A percentile compares a stretch with the other conserved stretches of the same genome.
phyloP scores from a whole-genome alignment of 2,329 filamentous ascomycete species.

The Aureobasidium sp. region DNA sequence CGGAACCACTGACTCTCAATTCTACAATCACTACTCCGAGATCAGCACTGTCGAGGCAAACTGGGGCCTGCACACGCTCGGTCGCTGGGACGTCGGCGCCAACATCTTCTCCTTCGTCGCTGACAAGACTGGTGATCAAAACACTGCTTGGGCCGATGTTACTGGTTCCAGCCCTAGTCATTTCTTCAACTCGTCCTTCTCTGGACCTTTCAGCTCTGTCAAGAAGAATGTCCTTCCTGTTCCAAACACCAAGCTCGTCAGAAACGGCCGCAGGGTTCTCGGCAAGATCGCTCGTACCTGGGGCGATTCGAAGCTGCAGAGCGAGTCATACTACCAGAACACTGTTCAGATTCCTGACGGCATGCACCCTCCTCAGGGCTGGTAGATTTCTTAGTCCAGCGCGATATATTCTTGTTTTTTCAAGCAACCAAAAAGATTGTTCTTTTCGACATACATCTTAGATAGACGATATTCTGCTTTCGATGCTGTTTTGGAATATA shows the following conservation, averaged over 20 bases:
- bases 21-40: constrained; percentile 43
- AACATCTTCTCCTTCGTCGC: constrained; percentile 39
- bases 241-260: constrained; percentile 26
- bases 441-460: no score
- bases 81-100: constrained; percentile 41
- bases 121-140: constrained; percentile 29
- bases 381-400: no score
- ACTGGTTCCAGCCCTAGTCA: constrained; percentile 23
- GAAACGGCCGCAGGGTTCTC: constrained; percentile 27
- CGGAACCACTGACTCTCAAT: constrained; percentile 62
- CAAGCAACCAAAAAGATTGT: no score
- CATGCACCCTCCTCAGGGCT: constrained; percentile 28
- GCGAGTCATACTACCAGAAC: constrained; percentile 26
- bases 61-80: constrained; percentile 40
- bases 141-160: constrained; percentile 24
- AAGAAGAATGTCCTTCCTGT: constrained; percentile 25
- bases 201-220: constrained; percentile 28
- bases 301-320: constrained; percentile 13
- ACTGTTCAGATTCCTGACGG: constrained; percentile 29
- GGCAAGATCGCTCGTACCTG: constrained; percentile 26
- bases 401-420: no score
- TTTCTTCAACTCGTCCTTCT: constrained; percentile 30
- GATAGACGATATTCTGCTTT: no score
- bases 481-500: no score
- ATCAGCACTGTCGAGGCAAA: constrained; percentile 41